A percentile compares a stretch with the other conserved stretches of the same genome.
These are phyloP conservation scores for Ceratobasidium sp. DNA, from an alignment of 1,284 basidiomycete species.

Conservation along the genomic window DNA sequence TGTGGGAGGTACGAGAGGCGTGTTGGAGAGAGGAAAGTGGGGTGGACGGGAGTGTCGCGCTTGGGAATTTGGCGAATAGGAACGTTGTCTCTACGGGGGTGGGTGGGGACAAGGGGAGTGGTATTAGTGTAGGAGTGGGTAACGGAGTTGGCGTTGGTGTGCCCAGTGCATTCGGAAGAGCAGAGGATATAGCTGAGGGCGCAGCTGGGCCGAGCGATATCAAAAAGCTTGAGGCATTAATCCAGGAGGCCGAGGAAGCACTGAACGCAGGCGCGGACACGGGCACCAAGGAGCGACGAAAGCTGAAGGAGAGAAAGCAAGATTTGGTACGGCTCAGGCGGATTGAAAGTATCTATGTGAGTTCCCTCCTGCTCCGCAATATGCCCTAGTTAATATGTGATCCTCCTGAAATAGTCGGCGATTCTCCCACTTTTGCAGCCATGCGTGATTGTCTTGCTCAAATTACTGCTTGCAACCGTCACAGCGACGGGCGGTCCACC, in stretches of 20 bases:
- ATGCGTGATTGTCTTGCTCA: conserved; percentile 90
- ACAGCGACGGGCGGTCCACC: conserved; percentile 67
- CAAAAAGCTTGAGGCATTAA: conserved; percentile 73
- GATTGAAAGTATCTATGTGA: conserved; percentile 90
- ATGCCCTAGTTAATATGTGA: not conserved
- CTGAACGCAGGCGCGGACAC: conserved; percentile 60
- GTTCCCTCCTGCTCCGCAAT: conserved; percentile 51
- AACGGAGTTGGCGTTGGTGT: conserved; percentile 40
- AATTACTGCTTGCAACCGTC: conserved; percentile 87
- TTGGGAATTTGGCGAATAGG: conserved; percentile 50
- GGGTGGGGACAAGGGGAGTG: conserved; percentile 48
- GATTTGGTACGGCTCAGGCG: conserved; percentile 86
- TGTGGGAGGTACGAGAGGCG: conserved; percentile 95
- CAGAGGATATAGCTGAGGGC: conserved; percentile 53
- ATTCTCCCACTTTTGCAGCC: conserved; percentile 84
- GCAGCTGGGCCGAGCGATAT: conserved; percentile 62
- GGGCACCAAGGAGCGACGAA: conserved; percentile 68
- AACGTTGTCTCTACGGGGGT: conserved; percentile 41
- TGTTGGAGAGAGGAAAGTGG: conserved; percentile 95
- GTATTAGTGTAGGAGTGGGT: conserved; percentile 43
- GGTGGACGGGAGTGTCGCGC: conserved; percentile 63
- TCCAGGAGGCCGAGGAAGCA: conserved; percentile 71
- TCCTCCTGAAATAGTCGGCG: conserved; percentile 55
- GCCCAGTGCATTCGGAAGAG: conserved; percentile 50
- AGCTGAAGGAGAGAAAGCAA: conserved; percentile 72